A percentile compares a stretch with the other conserved stretches of the same genome.
Evolutionary conservation across 2,329 filamentous ascomycete genomes (phyloP).

Genomic region (Didymella keratinophila): DNA sequence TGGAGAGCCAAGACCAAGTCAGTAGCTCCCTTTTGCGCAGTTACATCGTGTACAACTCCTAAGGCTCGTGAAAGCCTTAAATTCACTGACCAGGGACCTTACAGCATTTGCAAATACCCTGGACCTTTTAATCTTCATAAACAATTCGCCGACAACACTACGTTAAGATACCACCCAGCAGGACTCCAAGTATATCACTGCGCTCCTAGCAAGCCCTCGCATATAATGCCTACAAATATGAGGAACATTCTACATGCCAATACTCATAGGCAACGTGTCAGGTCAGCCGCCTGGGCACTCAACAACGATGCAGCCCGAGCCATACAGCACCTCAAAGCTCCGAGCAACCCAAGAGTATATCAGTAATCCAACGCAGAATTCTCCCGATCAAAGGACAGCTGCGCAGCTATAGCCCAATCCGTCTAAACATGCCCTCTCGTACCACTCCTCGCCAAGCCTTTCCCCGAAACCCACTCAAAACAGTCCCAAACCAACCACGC

Average conservation of each 20-base stretch:
- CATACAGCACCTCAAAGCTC: background rate
- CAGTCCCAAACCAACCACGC: slow-evolving; percentile 36
- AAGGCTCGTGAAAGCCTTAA: background rate
- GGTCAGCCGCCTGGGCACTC: background rate
- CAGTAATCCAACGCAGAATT: no score
- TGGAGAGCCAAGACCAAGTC: background rate
- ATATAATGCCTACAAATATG: background rate
- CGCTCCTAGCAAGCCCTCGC: background rate
- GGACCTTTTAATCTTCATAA: background rate
- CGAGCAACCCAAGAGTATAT: background rate
- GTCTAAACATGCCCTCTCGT: slow-evolving; percentile 1
- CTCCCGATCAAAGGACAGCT: background rate
- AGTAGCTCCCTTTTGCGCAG: no score
- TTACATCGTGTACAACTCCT: background rate
- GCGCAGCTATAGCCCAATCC: background rate
- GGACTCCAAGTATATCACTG: no score
- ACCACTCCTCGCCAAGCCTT: slow-evolving; percentile 26
- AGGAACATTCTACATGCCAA: no score
- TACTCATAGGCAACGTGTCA: background rate
- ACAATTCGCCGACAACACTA: background rate
- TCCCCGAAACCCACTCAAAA: slow-evolving; percentile 37
- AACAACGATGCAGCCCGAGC: background rate
- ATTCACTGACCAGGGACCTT: no score
- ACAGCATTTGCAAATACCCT: no score
- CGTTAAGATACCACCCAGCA: background rate